Conservation (phyloP, 75 land plant genomes). For the Azolla pinnata region DNA sequence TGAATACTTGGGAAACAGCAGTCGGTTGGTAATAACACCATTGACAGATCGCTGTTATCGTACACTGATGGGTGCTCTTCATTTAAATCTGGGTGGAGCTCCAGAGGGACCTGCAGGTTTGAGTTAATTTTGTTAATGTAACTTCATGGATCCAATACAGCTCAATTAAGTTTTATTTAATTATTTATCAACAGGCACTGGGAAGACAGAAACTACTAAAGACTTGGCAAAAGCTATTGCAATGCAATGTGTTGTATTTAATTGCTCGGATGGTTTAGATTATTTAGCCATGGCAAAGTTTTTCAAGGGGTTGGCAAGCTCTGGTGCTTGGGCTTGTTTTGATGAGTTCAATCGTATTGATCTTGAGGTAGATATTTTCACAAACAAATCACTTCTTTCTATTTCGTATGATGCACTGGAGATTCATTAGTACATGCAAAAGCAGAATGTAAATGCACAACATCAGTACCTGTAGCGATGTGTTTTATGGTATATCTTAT, state of each 20-base stretch:
- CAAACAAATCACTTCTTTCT: too few relatives aligned
- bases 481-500: too few relatives aligned
- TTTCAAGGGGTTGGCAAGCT: conserved; percentile 39
- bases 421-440: too few relatives aligned
- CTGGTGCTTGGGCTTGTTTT: conserved; percentile 46
- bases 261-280: conserved; percentile 37
- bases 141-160: not conserved
- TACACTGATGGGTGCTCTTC: conserved; percentile 38
- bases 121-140: not conserved
- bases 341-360: conserved; percentile 41
- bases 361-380: conserved; percentile 34
- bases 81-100: conserved; percentile 33
- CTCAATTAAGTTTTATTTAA: not conserved
- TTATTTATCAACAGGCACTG: conserved; percentile 19
- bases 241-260: conserved; percentile 41
- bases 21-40: conserved; percentile 31
- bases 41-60: conserved; percentile 38
- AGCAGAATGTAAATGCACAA: too few relatives aligned
- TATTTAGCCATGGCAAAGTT: conserved; percentile 40
- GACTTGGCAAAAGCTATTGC: conserved; percentile 39
- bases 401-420: too few relatives aligned
- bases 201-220: conserved; percentile 38
- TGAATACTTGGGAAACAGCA: conserved; percentile 36
- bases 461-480: too few relatives aligned
- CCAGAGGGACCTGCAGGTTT: conserved; percentile 40